Evolutionary conservation across 1,284 basidiomycete genomes (phyloP), one percentile per base, ranked within the genome.

Genomic region (Porphyrellus sp.): DNA sequence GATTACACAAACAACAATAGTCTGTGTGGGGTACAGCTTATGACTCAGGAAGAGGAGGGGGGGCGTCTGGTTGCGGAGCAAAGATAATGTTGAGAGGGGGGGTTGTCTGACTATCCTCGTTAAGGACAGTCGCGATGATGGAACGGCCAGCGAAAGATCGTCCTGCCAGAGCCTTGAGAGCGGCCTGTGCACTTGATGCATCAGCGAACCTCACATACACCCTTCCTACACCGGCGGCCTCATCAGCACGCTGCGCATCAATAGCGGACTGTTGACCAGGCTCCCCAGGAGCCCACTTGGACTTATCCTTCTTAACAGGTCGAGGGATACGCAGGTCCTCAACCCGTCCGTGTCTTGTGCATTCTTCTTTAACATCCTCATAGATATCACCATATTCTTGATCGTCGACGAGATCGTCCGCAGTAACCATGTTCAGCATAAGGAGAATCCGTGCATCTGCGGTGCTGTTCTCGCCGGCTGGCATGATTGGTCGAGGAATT

Each of bases 391-490:
- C 82, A 68, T 97, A 99, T 66, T 99, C 96, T 56, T 86, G 77
- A 69, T 98, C 96, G 66, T 95, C 88, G 24, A 81, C 73, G 50
- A 99, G 81, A 68, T 99, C 96, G 52, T 99, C 96, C 3, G 91
- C 73, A 0, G 91, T 92, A 58, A 99, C 94, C 97, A 99, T 99
- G 80, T 99, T 99, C 66, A 99, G 78, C 87, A 99, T 91, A 66
- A 98, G 86, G 67, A 99, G 81, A 67, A 96, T 94, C 39, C 90
- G 85, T 15, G 87, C 84, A 40, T 86, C 79, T 12, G 72, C 73
- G 28, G 72, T 73, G 41, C 77, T 78, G 47, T 76, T 74, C 59
- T 87, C 82, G 52, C 85, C 85, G 8, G 88, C 87, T 52, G 89
- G 88, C 76, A 93, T 85, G 67, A 91, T 91, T 21, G 90, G 89